Base-by-base conservation (phyloP, 2,329 filamentous ascomycete species). In the Penicillium thymicola region DNA sequence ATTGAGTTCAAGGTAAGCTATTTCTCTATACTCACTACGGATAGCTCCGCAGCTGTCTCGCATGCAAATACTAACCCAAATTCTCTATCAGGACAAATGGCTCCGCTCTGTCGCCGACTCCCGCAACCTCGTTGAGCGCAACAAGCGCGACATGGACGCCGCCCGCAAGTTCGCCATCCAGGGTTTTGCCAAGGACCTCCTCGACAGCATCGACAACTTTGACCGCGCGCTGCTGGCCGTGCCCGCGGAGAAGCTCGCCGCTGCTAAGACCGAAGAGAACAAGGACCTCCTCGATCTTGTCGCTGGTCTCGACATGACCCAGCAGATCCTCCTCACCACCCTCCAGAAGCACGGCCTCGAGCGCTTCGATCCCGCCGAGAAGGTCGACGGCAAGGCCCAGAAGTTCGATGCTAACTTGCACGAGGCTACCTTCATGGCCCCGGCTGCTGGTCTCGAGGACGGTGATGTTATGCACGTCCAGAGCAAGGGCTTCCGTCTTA, bases 351-450 rank as follows among this genome's bases (percentile, higher is more conserved):
- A 99, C 76, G 94, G 94, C 54, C 81, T 99, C 60, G 90, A 96
- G 81, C 83, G 92, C 65, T 90, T 96, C 73, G 86, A 92, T 72
- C 93, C 94, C 18, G 76, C 74, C 55, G 75, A 78, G 62, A 63
- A 59, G 37, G 57, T 68, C 5, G 72, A 75, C 1, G 79, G 79
- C 36, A 79, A 85, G 63, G 83, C 86, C 67, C 88, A 94, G 74
- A 92, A 90, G 77, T 99, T 99, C 81, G 89, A 99, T 79, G 92
- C 94, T 64, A 97, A 97, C 77, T 83, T 90, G 76, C 94, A 97
- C 75, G 94, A 99, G 82, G 94, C 94, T 37, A 94, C 90, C 23
- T 97, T 97, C 79, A 92, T 95, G 87, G 86, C 90, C 10, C 90
- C 92, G 42, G 85, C 91, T 79, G 83, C 87, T 51, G 92, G 86